Percentiles rank a stretch among this genome's conserved stretches.
Evolutionary conservation across 345 rosid genomes (phyloP).

Genomic region (Brassica nigra): DNA sequence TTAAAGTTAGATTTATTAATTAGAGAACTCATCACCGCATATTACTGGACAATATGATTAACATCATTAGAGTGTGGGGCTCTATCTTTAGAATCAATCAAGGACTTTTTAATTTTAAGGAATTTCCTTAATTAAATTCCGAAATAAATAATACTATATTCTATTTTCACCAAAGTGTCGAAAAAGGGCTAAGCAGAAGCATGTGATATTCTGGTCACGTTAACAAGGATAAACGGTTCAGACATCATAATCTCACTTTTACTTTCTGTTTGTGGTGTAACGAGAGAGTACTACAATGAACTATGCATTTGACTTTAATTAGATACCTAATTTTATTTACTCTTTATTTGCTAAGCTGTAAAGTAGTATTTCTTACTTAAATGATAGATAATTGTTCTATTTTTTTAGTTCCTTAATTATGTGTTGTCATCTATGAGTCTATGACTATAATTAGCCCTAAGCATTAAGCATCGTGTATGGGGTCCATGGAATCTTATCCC

Average conservation of each 20-base stretch:
- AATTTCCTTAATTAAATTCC: conserved; percentile 6
- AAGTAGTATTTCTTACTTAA: conserved; percentile 25
- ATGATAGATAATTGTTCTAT: neutral
- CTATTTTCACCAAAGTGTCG: conserved; percentile 12
- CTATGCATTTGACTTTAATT: conserved; percentile 31
- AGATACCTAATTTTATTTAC: conserved; percentile 7
- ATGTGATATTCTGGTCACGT: conserved; percentile 41
- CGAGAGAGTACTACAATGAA: conserved; percentile 23
- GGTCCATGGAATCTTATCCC: conserved; percentile 40
- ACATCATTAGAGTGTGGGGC: conserved; percentile 25
- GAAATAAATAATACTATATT: neutral
- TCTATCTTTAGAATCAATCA: conserved; percentile 20
- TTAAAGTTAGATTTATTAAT: conserved; percentile 20
- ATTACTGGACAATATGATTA: conserved; percentile 24
- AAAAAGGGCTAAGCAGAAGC: conserved; percentile 34
- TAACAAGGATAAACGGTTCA: conserved; percentile 38
- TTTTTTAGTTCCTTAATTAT: conserved; percentile 15
- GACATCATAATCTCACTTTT: conserved; percentile 42
- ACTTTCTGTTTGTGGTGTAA: conserved; percentile 36
- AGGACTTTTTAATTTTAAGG: neutral
- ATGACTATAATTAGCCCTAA: conserved; percentile 36
- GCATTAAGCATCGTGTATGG: conserved; percentile 29
- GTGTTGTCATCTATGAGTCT: conserved; percentile 16
- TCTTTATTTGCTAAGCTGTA: conserved; percentile 20
- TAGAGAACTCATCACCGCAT: neutral